Evolutionary conservation across 23 red algal species (phyloP), one percentile per base, ranked within the genome.

Genomic region (Cyanidiococcus yangmingshanensis): DNA sequence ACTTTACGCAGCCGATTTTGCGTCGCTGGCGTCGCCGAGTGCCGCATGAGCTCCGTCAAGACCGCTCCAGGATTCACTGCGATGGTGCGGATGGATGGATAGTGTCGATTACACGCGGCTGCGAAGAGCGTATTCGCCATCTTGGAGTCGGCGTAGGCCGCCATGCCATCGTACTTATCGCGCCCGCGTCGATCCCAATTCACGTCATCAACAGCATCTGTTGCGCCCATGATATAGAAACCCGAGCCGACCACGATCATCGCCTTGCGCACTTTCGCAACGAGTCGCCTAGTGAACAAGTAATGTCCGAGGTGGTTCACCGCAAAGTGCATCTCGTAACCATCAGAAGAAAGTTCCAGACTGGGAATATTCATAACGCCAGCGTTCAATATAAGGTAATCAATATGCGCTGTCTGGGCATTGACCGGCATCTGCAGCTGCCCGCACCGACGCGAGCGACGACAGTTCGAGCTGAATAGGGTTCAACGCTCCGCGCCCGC

Each of bases 241-340:
- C 77, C 77, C 37, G 87, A 90, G 58, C 81, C 77, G 0, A 96
- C 57, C 2, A 96, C 74, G 38, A 96, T 83, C 30, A 96, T 76
- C 0, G 76, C 79, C 0, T 82, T 37, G 2, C 31, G 21, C 45
- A 90, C 33, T 18, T 68, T 58, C 18, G 50, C 59, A 50, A 90
- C 51, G n/a, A 96, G 75, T 24, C 89, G 82, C 29, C 89, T 50
- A 32, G 85, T 82, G 24, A 98, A 77, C 68, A 98, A 74, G 32
- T 86, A 90, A 74, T 98, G 94, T 7, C 85, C 88, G 2, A 88
- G 58, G 80, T 98, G 94, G 76, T 98, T 98, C 40, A 92, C 89
- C 27, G 82, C 74, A 63, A 91, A 91, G 58, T 98, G 94, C 39
- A 87, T 71, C 39, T 98, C 94, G 45, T 50, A 57, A 2, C 75